These are phyloP conservation scores for Nematocida sp. DNA, from an alignment of 371 early-diverging fungal genomes.

Conservation along the genomic window DNA sequence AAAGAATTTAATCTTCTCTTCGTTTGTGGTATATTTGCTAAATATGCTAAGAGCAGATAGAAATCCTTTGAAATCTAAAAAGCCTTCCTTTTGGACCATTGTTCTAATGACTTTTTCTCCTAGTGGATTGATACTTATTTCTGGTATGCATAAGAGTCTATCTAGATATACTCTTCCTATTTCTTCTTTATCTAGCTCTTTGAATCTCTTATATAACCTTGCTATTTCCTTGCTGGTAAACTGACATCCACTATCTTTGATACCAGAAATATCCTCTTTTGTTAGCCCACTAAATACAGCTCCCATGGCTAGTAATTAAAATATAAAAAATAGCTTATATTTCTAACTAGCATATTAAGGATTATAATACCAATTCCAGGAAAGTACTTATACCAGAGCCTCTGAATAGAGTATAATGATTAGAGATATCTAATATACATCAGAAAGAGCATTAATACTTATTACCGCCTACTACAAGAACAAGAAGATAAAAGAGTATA, in stretches of 20 bases:
- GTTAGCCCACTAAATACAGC: constrained; percentile 47
- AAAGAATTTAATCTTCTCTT: constrained; percentile 26
- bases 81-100: constrained; percentile 7
- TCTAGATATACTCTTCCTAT: constrained; percentile 41
- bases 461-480: no score
- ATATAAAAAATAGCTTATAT: no score
- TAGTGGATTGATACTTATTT: constrained; percentile 50
- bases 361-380: no score
- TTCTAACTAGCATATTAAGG: no score
- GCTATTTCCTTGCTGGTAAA: constrained; percentile 20
- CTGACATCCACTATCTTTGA: constrained; percentile 20
- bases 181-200: constrained; percentile 45
- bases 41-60: constrained; percentile 2
- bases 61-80: constrained; percentile 38
- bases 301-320: constrained; percentile 17
- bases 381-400: no score
- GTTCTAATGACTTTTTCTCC: constrained; percentile 31
- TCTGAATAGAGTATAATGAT: no score
- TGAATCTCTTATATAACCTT: constrained; percentile 28
- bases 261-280: constrained; percentile 27
- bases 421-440: no score
- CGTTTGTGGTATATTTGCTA: constrained; percentile 22
- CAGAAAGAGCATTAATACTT: no score
- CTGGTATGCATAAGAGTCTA: constrained; percentile 44
- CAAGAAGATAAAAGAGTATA: no score